Conservation (phyloP, 2,329 filamentous ascomycete genomes). For the Monosporascus sp. region DNA sequence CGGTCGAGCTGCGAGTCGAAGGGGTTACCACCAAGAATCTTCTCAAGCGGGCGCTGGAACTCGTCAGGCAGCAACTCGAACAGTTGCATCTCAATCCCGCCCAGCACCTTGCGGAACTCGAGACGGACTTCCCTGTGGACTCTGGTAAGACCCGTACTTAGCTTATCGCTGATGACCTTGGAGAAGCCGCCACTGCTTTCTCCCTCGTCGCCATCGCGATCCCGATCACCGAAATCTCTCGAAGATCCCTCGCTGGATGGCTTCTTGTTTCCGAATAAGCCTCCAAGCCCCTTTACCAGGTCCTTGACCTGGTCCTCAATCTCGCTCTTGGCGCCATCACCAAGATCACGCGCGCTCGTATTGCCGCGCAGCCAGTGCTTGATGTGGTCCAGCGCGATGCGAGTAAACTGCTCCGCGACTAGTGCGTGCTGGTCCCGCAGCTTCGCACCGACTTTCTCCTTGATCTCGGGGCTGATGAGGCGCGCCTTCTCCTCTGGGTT, state of each 20-base stretch:
- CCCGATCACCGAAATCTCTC: constrained; percentile 25
- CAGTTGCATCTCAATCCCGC: constrained; percentile 39
- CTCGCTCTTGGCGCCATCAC: constrained; percentile 39
- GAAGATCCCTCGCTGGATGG: constrained; percentile 26
- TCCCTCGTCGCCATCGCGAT: constrained; percentile 17
- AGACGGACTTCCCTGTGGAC: constrained; percentile 41
- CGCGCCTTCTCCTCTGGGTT: constrained; percentile 42
- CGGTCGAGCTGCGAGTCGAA: constrained; percentile 39
- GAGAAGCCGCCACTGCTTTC: constrained; percentile 34
- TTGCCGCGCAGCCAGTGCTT: constrained; percentile 30
- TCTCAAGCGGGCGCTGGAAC: constrained; percentile 39
- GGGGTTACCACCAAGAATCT: constrained; percentile 41
- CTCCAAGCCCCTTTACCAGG: constrained; percentile 37
- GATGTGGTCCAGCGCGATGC: constrained; percentile 41
- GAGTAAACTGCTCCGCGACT: constrained; percentile 41
- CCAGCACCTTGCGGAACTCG: constrained; percentile 40
- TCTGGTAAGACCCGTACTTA: constrained; percentile 37
- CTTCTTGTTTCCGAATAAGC: constrained; percentile 35
- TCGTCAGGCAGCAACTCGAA: constrained; percentile 40
- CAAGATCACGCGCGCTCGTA: constrained; percentile 18
- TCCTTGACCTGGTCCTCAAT: constrained; percentile 40
- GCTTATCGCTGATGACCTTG: constrained; percentile 40
- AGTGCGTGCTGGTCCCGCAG: constrained; percentile 37
- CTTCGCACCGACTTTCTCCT: constrained; percentile 36
- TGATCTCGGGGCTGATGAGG: constrained; percentile 41